Percentiles rank a stretch among this genome's conserved stretches.
phyloP scores from a whole-genome alignment of 768 basidiomycete genomes.

The Tephrocybe sp. region DNA sequence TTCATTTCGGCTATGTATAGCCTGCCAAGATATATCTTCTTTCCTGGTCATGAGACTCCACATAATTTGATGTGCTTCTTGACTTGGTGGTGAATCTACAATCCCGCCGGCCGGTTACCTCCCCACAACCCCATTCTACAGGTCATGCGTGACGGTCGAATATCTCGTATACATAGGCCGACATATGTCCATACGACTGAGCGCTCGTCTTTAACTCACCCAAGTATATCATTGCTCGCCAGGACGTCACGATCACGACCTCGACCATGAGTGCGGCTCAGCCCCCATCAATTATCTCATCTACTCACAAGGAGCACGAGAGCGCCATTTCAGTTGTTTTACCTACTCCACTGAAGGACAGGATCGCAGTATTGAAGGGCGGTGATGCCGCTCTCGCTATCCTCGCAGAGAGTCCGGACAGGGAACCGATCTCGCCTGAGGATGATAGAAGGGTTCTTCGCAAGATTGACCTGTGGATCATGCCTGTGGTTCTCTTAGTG shows the following conservation, averaged over 20 bases:
- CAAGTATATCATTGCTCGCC: no score
- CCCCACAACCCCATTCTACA: background rate
- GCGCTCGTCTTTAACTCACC: no score
- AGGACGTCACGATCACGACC: background rate
- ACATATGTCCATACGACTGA: background rate
- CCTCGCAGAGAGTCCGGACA: constrained; percentile 21
- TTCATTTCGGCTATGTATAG: no score
- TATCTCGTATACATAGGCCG: background rate
- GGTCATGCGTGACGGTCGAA: background rate
- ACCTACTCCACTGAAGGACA: background rate
- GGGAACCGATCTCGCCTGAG: constrained; percentile 26
- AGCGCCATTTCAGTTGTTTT: background rate
- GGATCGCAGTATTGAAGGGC: constrained; percentile 7
- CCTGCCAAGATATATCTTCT: background rate
- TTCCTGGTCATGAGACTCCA: background rate
- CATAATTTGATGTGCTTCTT: background rate
- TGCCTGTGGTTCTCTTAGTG: constrained; percentile 36
- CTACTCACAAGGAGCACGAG: constrained; percentile 1
- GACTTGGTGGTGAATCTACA: background rate
- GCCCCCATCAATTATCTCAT: background rate
- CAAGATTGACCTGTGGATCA: constrained; percentile 37
- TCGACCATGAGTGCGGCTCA: background rate
- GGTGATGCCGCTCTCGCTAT: constrained; percentile 31
- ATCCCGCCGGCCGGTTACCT: background rate
- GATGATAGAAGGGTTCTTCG: constrained; percentile 30